phyloP scores from a whole-genome alignment of 306 rosid genomes.

The Begonia fuchsioides region DNA sequence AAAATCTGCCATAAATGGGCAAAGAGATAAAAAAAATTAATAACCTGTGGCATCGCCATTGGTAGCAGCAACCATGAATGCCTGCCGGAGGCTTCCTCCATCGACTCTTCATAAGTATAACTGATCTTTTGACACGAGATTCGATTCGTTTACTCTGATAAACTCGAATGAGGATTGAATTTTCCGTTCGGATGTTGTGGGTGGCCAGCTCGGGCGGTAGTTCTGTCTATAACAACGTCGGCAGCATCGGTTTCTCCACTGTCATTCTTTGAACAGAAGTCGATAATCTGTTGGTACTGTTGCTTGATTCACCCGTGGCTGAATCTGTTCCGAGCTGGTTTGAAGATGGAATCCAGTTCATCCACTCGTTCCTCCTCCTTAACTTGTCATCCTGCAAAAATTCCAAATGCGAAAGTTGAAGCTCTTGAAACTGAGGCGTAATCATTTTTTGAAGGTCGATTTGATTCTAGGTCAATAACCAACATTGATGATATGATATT shows the following conservation, averaged over 20 bases:
- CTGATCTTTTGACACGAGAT: too few relatives aligned
- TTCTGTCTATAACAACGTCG: slow-evolving; percentile 8
- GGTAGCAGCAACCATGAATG: too few relatives aligned
- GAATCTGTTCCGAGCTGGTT: slow-evolving; percentile 15
- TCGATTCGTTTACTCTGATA: too few relatives aligned
- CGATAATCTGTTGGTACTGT: slow-evolving; percentile 11
- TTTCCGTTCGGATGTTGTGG: slow-evolving; percentile 27
- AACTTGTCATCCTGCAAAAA: slow-evolving; percentile 44
- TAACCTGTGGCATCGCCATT: too few relatives aligned
- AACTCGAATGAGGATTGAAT: not conserved
- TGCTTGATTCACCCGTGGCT: slow-evolving; percentile 20
- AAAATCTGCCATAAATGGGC: too few relatives aligned
- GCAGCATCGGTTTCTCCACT: slow-evolving; percentile 22
- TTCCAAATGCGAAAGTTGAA: slow-evolving; percentile 5
- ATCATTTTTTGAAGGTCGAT: not conserved
- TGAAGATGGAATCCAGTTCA: slow-evolving; percentile 24
- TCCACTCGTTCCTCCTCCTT: slow-evolving; percentile 49
- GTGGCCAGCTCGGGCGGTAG: slow-evolving; percentile 1
- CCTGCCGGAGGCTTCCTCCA: too few relatives aligned
- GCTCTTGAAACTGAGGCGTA: not conserved
- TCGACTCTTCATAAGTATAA: too few relatives aligned
- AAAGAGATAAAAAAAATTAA: too few relatives aligned
- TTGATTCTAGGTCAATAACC: not conserved
- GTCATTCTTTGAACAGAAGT: slow-evolving; percentile 25
- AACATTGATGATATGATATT: too few relatives aligned